A percentile compares a stretch with the other conserved stretches of the same genome.
phyloP scores from a whole-genome alignment of 176 grass and related monocot genomes.

The Zoysia pacifica region DNA sequence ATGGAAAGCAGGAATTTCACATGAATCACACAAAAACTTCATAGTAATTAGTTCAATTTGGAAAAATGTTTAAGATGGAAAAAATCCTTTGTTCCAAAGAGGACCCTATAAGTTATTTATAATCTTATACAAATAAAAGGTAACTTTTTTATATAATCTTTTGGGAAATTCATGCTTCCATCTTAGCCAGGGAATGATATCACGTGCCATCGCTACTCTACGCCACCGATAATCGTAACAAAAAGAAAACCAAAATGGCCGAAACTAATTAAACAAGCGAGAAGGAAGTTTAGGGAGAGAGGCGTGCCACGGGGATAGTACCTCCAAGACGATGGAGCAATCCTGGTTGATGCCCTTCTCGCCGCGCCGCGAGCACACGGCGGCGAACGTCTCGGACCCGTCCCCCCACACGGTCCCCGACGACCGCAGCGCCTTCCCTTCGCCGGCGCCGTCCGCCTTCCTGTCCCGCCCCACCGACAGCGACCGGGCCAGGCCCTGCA shows the following conservation, averaged over 20 bases:
- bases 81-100: too few relatives aligned
- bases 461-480: conserved; percentile 61
- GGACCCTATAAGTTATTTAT: too few relatives aligned
- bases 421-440: conserved; percentile 46
- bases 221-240: not conserved
- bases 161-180: not conserved
- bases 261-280: not conserved
- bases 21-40: too few relatives aligned
- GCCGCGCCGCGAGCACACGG: conserved; percentile 83
- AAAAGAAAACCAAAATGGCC: not conserved
- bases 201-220: not conserved
- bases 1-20: too few relatives aligned
- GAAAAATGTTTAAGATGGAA: too few relatives aligned
- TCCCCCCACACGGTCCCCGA: conserved; percentile 65
- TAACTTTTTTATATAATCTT: too few relatives aligned
- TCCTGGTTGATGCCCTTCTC: conserved; percentile 97
- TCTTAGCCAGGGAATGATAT: not conserved
- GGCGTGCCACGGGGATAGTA: too few relatives aligned
- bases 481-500: conserved; percentile 77
- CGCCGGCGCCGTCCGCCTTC: conserved; percentile 18
- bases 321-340: conserved; percentile 93
- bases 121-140: too few relatives aligned
- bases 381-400: conserved; percentile 66
- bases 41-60: too few relatives aligned
- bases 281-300: not conserved